phyloP scores from a whole-genome alignment of 495 filamentous ascomycete genomes.

The Amniculicola lignicola region DNA sequence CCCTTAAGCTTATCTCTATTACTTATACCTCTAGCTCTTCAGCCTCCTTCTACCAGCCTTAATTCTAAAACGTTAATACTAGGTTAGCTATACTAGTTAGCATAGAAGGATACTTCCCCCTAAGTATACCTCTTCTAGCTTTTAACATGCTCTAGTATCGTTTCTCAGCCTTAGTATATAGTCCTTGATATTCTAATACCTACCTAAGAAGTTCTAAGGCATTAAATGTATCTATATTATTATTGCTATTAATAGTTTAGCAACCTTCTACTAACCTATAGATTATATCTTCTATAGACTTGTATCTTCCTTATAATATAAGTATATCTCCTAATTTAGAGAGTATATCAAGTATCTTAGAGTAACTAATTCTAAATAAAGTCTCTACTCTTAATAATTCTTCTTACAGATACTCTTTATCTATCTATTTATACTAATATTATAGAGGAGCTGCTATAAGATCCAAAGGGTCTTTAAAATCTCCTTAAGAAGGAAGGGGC shows the following conservation, averaged over 20 bases:
- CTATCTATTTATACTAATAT: constrained; percentile 17
- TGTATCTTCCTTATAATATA: constrained; percentile 27
- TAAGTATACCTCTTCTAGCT: constrained; percentile 5
- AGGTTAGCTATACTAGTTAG: no score
- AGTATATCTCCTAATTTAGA: constrained; percentile 16
- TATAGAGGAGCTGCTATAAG: constrained; percentile 2
- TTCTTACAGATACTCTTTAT: constrained; percentile 24
- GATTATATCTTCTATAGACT: constrained; percentile 22
- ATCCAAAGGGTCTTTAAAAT: constrained; percentile 2
- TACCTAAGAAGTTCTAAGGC: constrained; percentile 17
- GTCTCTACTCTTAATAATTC: constrained; percentile 18
- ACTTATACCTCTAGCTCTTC: no score
- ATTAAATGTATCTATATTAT: constrained; percentile 10
- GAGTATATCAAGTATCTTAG: constrained; percentile 11
- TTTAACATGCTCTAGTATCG: constrained; percentile 4
- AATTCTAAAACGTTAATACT: no score
- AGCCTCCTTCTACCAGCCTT: no score
- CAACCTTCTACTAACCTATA: constrained; percentile 19
- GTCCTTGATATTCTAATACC: constrained; percentile 16
- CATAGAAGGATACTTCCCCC: no score
- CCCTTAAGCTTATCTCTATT: no score
- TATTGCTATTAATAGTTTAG: constrained; percentile 2
- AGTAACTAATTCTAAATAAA: not conserved
- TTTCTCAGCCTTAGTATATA: constrained; percentile 23
- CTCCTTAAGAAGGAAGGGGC: not conserved